A percentile compares a stretch with the other conserved stretches of the same genome.
phyloP scores from a whole-genome alignment of 139 green algal species.

The Haematococcus sp. region DNA sequence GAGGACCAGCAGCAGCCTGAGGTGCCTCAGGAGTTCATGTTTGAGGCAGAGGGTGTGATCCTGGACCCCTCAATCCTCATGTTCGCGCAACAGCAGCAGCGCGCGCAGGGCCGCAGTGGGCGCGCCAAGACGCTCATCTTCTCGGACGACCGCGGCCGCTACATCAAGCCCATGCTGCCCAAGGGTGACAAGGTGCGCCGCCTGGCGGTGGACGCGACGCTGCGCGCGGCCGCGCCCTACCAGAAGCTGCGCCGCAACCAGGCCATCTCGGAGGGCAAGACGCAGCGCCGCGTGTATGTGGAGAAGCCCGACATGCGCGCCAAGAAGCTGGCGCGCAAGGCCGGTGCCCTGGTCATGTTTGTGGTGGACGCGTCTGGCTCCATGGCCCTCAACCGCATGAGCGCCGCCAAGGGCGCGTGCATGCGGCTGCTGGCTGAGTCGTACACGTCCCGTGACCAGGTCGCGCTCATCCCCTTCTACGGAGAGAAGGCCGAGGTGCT shows the following conservation, averaged over 20 bases:
- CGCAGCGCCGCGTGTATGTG: constrained; percentile 73
- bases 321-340: constrained; percentile 96
- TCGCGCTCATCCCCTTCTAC: constrained; percentile 97
- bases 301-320: constrained; percentile 95
- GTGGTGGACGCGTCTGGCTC: constrained; percentile 86
- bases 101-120: constrained; percentile 79
- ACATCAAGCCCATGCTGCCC: constrained; percentile 99
- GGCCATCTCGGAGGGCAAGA: constrained; percentile 47
- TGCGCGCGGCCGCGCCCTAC: constrained; percentile 93
- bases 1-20: constrained; percentile 56
- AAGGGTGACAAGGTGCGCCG: constrained; percentile 74
- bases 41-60: constrained; percentile 95
- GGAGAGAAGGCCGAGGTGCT: constrained; percentile 97
- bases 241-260: constrained; percentile 71
- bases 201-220: constrained; percentile 96
- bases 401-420: constrained; percentile 93
- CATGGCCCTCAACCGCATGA: constrained; percentile 99
- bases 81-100: constrained; percentile 93
- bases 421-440: constrained; percentile 91
- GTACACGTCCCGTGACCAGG: constrained; percentile 93
- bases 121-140: constrained; percentile 98
- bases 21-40: constrained; percentile 98
- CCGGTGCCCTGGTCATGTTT: constrained; percentile 68
- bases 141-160: constrained; percentile 77
- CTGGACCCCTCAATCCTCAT: constrained; percentile 87